Conservation (phyloP, 192 early-diverging fungal species). For the Podila horticola region DNA sequence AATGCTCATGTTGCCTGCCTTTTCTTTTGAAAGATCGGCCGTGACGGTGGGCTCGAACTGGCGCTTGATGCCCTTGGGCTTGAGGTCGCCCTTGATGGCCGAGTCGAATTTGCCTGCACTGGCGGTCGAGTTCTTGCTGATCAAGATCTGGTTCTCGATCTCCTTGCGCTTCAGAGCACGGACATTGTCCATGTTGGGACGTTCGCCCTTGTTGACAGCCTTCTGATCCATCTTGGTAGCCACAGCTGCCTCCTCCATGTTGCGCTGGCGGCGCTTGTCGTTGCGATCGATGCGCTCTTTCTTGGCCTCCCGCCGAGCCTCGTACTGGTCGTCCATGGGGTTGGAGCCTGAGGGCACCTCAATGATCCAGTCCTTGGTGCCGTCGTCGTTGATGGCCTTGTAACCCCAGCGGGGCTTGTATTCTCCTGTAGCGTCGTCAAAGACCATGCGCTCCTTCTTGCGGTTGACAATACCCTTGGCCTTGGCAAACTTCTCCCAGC, state of each 20-base stretch:
- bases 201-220: slow-evolving; percentile 57
- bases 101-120: slow-evolving; percentile 93
- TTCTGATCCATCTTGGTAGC: slow-evolving; percentile 60
- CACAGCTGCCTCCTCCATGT: slow-evolving; percentile 82
- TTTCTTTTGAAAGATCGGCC: slow-evolving; percentile 72
- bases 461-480: slow-evolving; percentile 91
- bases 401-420: slow-evolving; percentile 93
- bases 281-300: slow-evolving; percentile 91
- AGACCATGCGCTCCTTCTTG: slow-evolving; percentile 86
- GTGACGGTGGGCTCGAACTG: slow-evolving; percentile 71
- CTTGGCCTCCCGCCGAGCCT: slow-evolving; percentile 82
- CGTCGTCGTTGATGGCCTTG: slow-evolving; percentile 81
- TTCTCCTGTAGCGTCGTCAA: slow-evolving; percentile 84
- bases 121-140: slow-evolving; percentile 88
- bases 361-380: slow-evolving; percentile 90
- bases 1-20: slow-evolving; percentile 74
- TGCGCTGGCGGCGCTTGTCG: slow-evolving; percentile 84
- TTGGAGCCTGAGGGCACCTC: slow-evolving; percentile 89
- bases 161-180: slow-evolving; percentile 75
- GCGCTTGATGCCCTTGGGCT: slow-evolving; percentile 83
- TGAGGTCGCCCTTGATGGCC: slow-evolving; percentile 81
- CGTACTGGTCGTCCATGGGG: slow-evolving; percentile 90
- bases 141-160: slow-evolving; percentile 75
- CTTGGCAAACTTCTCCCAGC: slow-evolving; percentile 99
- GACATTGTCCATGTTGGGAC: slow-evolving; percentile 58